Conservation (phyloP, 352 stramenopile species). For the Phytophthora ramorum region DNA sequence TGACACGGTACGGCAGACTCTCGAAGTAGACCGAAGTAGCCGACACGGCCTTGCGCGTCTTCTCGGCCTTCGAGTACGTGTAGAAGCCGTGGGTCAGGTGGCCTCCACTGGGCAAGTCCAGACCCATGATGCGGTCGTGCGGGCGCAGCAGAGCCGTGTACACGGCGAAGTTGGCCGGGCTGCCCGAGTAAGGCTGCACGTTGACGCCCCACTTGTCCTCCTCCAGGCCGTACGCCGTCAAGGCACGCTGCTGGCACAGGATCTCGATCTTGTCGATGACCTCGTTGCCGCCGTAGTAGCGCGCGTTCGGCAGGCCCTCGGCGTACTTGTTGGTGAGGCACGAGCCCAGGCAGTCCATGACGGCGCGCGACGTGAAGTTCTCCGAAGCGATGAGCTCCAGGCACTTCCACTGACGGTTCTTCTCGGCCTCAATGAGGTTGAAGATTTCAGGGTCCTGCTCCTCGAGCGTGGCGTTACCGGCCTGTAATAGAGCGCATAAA, state of each 20-base stretch:
- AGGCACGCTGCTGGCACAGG: conserved; percentile 94
- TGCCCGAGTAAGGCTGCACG: conserved; percentile 98
- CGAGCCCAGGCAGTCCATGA: conserved; percentile 99
- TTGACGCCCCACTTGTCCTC: conserved; percentile 97
- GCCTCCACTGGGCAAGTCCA: conserved; percentile 98
- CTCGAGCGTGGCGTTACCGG: conserved; percentile 84
- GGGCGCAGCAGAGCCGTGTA: conserved; percentile 98
- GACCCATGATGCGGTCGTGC: conserved; percentile 99
- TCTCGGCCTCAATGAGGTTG: conserved; percentile 99
- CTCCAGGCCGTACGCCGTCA: conserved; percentile 95
- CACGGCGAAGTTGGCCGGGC: conserved; percentile 98
- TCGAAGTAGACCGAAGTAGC: conserved; percentile 99
- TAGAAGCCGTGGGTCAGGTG: conserved; percentile 99
- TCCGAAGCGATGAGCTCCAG: conserved; percentile 99
- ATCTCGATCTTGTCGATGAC: conserved; percentile 97
- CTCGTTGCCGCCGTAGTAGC: conserved; percentile 99
- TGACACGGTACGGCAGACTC: conserved; percentile 97
- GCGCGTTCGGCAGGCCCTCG: conserved; percentile 94
- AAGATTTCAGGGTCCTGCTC: conserved; percentile 98
- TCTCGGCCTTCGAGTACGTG: conserved; percentile 97
- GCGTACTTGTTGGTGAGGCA: conserved; percentile 99
- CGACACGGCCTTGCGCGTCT: conserved; percentile 97
- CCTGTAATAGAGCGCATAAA: conserved; percentile 27
- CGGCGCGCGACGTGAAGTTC: conserved; percentile 99
- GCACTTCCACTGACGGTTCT: conserved; percentile 97